Conservation (phyloP, 1,284 basidiomycete species). For the Fomitopsis schrenkii region DNA sequence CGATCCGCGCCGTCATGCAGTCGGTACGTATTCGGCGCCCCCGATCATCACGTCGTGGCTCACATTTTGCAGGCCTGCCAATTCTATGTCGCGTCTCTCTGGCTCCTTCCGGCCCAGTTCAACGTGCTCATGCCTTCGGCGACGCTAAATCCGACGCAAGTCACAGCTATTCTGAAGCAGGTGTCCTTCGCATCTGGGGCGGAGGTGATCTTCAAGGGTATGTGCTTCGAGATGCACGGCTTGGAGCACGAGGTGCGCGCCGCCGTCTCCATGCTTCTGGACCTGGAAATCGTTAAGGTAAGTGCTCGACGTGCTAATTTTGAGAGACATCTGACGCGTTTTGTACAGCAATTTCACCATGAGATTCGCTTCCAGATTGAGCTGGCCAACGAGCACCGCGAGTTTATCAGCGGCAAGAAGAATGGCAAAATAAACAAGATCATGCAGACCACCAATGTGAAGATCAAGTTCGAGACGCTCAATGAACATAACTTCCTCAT, state of each 20-base stretch:
- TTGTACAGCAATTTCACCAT: conserved; percentile 71
- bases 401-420: conserved; percentile 98
- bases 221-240: conserved; percentile 98
- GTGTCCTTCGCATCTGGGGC: conserved; percentile 87
- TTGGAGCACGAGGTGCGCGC: conserved; percentile 88
- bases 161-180: conserved; percentile 83
- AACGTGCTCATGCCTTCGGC: conserved; percentile 86
- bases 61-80: conserved; percentile 75
- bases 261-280: conserved; percentile 84
- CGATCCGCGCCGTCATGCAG: conserved; percentile 94
- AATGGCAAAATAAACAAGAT: conserved; percentile 99
- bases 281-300: conserved; percentile 89
- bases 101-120: conserved; percentile 92
- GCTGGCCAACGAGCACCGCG: conserved; percentile 95
- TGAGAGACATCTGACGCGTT: background rate
- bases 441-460: conserved; percentile 94
- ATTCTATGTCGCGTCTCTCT: conserved; percentile 94
- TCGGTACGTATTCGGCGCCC: conserved; percentile 49
- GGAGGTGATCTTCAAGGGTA: conserved; percentile 95
- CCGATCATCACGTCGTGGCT: background rate
- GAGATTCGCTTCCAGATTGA: conserved; percentile 99
- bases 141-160: conserved; percentile 79
- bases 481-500: conserved; percentile 99
- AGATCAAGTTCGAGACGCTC: conserved; percentile 99
- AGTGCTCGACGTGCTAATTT: conserved; percentile 22